phyloP scores from a whole-genome alignment of 2,329 filamentous ascomycete species.

The Akanthomyces muscarius region DNA sequence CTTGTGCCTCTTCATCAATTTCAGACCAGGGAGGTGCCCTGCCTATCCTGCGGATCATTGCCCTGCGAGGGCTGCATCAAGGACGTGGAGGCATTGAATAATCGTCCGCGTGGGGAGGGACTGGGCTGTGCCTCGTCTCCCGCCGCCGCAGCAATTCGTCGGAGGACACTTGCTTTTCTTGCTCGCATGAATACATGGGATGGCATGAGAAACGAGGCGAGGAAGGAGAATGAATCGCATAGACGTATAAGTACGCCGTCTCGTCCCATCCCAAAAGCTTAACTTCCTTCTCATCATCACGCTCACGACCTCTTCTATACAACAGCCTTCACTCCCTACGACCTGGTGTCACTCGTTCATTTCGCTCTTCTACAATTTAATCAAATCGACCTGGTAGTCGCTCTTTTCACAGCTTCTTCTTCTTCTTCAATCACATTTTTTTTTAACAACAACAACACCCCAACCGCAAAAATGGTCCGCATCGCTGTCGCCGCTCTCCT shows the following conservation, averaged over 20 bases:
- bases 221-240: not conserved
- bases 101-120: too few species aligned
- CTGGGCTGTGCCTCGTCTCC: too few species aligned
- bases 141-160: too few species aligned
- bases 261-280: not conserved
- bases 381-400: conserved; percentile 13
- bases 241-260: not conserved
- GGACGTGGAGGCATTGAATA: too few species aligned
- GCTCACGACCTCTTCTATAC: not conserved
- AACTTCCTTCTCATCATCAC: not conserved
- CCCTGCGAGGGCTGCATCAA: too few species aligned
- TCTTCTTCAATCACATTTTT: not conserved
- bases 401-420: not conserved
- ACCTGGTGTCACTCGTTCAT: conserved; percentile 12
- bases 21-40: not conserved
- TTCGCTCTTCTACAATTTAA: not conserved
- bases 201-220: not conserved
- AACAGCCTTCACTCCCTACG: not conserved
- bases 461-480: conserved; percentile 32
- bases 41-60: not conserved
- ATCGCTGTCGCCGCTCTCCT: conserved; percentile 24
- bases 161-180: too few species aligned
- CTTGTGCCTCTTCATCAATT: not conserved
- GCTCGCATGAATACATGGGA: not conserved
- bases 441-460: not conserved